phyloP scores from a whole-genome alignment of 2,329 filamentous ascomycete species.

The Gremmenia infestans region DNA sequence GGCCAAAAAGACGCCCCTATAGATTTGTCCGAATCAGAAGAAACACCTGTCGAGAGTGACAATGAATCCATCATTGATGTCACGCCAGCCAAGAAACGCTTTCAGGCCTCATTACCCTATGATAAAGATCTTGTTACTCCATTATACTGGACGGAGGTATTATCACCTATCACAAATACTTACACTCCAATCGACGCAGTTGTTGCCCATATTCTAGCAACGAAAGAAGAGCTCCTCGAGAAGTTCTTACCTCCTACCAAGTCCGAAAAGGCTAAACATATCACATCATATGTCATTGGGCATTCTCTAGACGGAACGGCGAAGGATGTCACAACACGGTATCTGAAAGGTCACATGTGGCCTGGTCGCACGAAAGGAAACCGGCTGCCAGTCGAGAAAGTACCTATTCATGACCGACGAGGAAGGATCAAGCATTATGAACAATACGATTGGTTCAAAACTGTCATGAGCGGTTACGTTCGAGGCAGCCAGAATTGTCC shows the following conservation, averaged over 20 bases:
- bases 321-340: conserved; percentile 91
- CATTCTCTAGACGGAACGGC: conserved; percentile 80
- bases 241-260: conserved; percentile 75
- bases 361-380: conserved; percentile 88
- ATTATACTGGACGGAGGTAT: conserved; percentile 88
- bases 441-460: conserved; percentile 83
- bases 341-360: conserved; percentile 74
- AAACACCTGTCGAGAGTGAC: conserved; percentile 42
- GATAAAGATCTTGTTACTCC: conserved; percentile 78
- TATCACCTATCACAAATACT: conserved; percentile 75
- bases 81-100: conserved; percentile 19
- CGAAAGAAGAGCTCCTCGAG: conserved; percentile 65
- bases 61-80: conserved; percentile 57
- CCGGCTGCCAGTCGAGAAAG: conserved; percentile 71
- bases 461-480: conserved; percentile 69
- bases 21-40: conserved; percentile 44
- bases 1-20: conserved; percentile 35
- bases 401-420: conserved; percentile 70
- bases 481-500: conserved; percentile 45
- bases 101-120: conserved; percentile 43
- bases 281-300: conserved; percentile 84
- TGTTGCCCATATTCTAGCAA: conserved; percentile 61
- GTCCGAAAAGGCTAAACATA: conserved; percentile 80
- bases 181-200: conserved; percentile 76
- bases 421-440: conserved; percentile 76